Evolutionary conservation across 495 filamentous ascomycete species (phyloP).

Genomic region (Melanomma pulvis-pyrius): DNA sequence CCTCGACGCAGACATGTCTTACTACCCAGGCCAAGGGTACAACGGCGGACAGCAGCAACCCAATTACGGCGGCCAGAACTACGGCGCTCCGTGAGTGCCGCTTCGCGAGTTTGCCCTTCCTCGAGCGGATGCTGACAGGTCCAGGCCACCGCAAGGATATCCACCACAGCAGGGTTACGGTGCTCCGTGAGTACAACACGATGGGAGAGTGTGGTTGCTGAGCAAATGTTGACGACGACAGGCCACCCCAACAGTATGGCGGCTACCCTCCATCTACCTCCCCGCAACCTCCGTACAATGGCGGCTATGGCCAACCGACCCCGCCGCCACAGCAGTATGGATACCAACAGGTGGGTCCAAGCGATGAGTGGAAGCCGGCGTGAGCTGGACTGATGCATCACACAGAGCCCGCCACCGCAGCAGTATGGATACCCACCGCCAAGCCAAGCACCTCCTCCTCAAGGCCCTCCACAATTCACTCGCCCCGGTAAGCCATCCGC

Average conservation of each 20-base stretch:
- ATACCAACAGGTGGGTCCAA: conserved; percentile 51
- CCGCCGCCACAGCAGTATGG: conserved; percentile 49
- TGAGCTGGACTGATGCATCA: conserved; percentile 25
- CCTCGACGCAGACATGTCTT: conserved; percentile 40
- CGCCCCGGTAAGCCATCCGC: conserved; percentile 16
- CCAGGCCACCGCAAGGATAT: conserved; percentile 10
- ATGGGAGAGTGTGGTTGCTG: neutral
- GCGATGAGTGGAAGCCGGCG: conserved; percentile 27
- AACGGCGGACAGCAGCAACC: conserved; percentile 33
- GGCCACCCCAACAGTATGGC: conserved; percentile 34
- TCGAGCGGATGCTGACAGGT: neutral
- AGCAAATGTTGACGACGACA: conserved; percentile 27
- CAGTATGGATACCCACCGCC: conserved; percentile 36
- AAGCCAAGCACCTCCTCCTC: conserved; percentile 21
- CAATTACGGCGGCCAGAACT: conserved; percentile 12
- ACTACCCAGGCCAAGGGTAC: conserved; percentile 45
- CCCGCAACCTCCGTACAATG: conserved; percentile 44
- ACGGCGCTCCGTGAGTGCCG: conserved; percentile 21
- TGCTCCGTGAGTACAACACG: conserved; percentile 13
- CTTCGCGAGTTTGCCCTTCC: neutral
- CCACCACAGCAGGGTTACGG: conserved; percentile 40
- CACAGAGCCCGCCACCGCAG: conserved; percentile 35
- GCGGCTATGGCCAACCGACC: conserved; percentile 40
- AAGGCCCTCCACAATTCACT: conserved; percentile 6
- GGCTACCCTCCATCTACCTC: conserved; percentile 40